Conservation (phyloP, 2,329 filamentous ascomycete genomes). For the Monosporascus ibericus region DNA sequence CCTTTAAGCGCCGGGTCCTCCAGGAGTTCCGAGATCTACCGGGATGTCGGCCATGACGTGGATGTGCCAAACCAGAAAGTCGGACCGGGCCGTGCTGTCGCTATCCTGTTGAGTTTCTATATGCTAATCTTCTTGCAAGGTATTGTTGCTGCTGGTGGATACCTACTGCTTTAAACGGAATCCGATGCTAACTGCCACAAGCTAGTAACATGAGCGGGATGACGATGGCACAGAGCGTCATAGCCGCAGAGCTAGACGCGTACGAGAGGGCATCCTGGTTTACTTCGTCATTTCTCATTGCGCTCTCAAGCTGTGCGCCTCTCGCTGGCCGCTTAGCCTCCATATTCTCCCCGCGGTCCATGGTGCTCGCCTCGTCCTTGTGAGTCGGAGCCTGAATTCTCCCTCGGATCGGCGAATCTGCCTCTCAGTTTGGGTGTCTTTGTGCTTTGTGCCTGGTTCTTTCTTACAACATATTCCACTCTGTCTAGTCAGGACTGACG, state of each 20-base stretch:
- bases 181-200: conserved; percentile 14
- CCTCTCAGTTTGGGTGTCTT: too few relatives aligned
- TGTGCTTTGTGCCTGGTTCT: neutral
- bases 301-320: conserved; percentile 58
- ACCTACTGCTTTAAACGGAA: neutral
- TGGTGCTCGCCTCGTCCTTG: conserved; percentile 56
- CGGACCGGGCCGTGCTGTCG: conserved; percentile 28
- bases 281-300: conserved; percentile 66
- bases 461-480: too few relatives aligned
- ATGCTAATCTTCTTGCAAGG: conserved; percentile 56
- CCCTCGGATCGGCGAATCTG: too few relatives aligned
- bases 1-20: conserved; percentile 4
- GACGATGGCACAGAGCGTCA: conserved; percentile 71
- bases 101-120: conserved; percentile 48
- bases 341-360: conserved; percentile 64
- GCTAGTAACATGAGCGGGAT: conserved; percentile 72
- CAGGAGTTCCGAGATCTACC: conserved; percentile 8
- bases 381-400: conserved; percentile 20
- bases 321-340: conserved; percentile 66
- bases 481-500: too few relatives aligned
- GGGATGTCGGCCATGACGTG: conserved; percentile 14
- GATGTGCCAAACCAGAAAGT: conserved; percentile 25
- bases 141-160: conserved; percentile 15
- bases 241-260: conserved; percentile 68
- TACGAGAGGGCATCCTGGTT: conserved; percentile 75